Base-by-base conservation (phyloP, 768 basidiomycete genomes). In the Termitomyces titanicus region DNA sequence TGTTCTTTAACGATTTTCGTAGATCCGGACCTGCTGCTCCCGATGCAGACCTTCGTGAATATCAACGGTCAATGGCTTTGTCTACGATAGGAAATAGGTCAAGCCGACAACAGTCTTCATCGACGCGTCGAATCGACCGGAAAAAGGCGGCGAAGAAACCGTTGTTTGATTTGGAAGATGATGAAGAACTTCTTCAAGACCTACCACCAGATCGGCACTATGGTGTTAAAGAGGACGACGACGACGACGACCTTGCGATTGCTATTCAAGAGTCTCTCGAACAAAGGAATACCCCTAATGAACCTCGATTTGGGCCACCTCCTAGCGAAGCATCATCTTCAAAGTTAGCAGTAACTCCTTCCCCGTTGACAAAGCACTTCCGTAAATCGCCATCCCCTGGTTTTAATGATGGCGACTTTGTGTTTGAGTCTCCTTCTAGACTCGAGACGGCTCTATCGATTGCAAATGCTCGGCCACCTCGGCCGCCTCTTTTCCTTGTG, bases 381-480 rank as follows among this genome's bases (percentile, higher is more conserved):
- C 27, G 5, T 3, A 35, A 57, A 25, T 24, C 56, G 5, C 40
- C 50, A 40, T 38, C 47, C 5, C 40, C 55, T 27, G 43, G 17
- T 24, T 22, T 43, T 17, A 55, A 58, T 27, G 56, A 58, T 13
- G 64, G 67, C 1, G 63, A 70, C 15, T 66, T 67, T 9, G 39
- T 40, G 4, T 63, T 61, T 24, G 53, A 50, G 17, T 63, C 66
- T 10, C 63, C 64, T 42, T 84, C 77, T 20, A 76, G 84, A 18
- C 69, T 89, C n/a, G 84, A 85, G 61, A 86, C 86, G 1, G 84
- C 79, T 1, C 68, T 90, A 27, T 78, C 86, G 10, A 82, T 90
- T 40, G 89, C 82, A 17, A 84, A 84, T 50, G 77, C 85, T 8
- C 76, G 77, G 5, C 74, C 75, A 13, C 67, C 69, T 24, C 68